Conservation (phyloP, 176 grass and related monocot genomes). For the Raddia guianensis region DNA sequence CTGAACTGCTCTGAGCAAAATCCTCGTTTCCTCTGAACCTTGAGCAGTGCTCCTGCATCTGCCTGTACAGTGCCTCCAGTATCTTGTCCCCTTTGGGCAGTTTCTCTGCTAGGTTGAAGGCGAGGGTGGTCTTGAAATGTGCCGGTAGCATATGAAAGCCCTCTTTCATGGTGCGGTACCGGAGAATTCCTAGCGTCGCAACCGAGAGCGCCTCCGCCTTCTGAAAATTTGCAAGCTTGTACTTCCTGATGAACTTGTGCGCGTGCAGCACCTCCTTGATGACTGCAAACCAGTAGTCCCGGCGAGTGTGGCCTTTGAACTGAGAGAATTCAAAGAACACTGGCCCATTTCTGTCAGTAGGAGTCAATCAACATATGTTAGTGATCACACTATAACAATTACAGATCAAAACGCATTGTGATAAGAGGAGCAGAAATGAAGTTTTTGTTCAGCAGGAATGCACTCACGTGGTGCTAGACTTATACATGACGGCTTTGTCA, state of each 20-base stretch:
- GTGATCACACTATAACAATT: background rate
- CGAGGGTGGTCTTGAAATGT: slow-evolving; percentile 79
- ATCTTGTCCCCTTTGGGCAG: slow-evolving; percentile 96
- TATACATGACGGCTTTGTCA: slow-evolving; percentile 95
- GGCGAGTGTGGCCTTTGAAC: slow-evolving; percentile 75
- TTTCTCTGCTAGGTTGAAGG: slow-evolving; percentile 90
- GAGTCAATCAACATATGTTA: slow-evolving; percentile 10
- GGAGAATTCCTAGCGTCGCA: slow-evolving; percentile 68
- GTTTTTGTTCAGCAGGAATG: background rate
- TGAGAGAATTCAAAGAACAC: slow-evolving; percentile 91
- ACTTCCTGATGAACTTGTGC: slow-evolving; percentile 88
- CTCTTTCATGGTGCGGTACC: slow-evolving; percentile 76
- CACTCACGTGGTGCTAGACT: slow-evolving; percentile 80
- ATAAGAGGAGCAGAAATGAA: background rate
- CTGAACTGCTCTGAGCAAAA: slow-evolving; percentile 30
- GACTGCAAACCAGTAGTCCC: slow-evolving; percentile 92
- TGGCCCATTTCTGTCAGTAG: slow-evolving; percentile 42
- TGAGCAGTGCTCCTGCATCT: slow-evolving; percentile 51
- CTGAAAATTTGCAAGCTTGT: slow-evolving; percentile 55
- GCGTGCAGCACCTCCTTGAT: slow-evolving; percentile 86
- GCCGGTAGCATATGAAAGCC: slow-evolving; percentile 72
- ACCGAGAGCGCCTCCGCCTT: slow-evolving; percentile 71
- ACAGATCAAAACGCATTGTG: background rate
- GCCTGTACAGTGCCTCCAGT: slow-evolving; percentile 66
- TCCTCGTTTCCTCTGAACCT: slow-evolving; percentile 42